A percentile compares a stretch with the other conserved stretches of the same genome.
phyloP scores from a whole-genome alignment of 768 basidiomycete species.

The Auriscalpium microsporum region DNA sequence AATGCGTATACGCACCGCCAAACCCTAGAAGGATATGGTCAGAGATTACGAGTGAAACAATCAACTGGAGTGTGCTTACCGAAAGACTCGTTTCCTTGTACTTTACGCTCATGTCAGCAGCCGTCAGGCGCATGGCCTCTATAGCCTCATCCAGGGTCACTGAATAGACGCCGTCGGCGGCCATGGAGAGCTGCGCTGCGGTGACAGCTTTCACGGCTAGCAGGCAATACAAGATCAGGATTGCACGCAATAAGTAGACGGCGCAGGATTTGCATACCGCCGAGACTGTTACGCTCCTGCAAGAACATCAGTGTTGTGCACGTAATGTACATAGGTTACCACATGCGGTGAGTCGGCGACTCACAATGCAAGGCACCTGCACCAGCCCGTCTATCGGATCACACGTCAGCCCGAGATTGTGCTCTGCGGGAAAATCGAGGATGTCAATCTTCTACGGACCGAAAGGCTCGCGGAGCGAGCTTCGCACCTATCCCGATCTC shows the following conservation, averaged over 20 bases:
- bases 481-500: slow-evolving; percentile 80
- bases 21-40: slow-evolving; percentile 31
- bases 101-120: slow-evolving; percentile 90
- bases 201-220: slow-evolving; percentile 87
- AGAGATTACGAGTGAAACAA: not conserved
- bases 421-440: slow-evolving; percentile 37
- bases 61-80: slow-evolving; percentile 33
- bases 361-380: slow-evolving; percentile 91
- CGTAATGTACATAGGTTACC: slow-evolving; percentile 9
- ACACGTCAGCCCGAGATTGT: slow-evolving; percentile 84
- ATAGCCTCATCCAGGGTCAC: too few relatives aligned
- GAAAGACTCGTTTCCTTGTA: slow-evolving; percentile 95
- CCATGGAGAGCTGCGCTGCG: slow-evolving; percentile 91
- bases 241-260: too few relatives aligned
- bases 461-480: too few relatives aligned
- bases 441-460: not conserved
- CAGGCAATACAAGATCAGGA: too few relatives aligned
- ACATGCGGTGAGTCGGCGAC: slow-evolving; percentile 17
- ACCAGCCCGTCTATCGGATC: slow-evolving; percentile 92
- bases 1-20: slow-evolving; percentile 39
- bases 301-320: not conserved
- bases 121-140: slow-evolving; percentile 19
- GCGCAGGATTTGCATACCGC: slow-evolving; percentile 36
- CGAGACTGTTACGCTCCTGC: slow-evolving; percentile 79
- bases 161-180: slow-evolving; percentile 71